A percentile compares a stretch with the other conserved stretches of the same genome.
Evolutionary conservation across 106 monocot genomes (phyloP).

Genomic region (Phalaenopsis equestris): DNA sequence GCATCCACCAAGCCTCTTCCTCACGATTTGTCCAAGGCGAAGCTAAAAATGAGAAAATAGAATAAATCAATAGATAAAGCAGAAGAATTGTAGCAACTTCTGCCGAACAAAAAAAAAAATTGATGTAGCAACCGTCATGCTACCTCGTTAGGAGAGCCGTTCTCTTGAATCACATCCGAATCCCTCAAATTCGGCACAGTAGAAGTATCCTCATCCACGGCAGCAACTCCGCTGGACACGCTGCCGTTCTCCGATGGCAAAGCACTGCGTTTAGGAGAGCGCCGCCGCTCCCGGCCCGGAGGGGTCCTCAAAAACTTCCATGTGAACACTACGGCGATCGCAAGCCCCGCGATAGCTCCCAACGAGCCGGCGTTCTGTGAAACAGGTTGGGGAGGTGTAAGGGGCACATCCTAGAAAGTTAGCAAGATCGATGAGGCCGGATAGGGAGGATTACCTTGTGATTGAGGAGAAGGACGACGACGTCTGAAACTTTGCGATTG

Average conservation of each 20-base stretch:
- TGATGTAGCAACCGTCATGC: background rate
- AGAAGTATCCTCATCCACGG: conserved; percentile 4
- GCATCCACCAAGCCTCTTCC: conserved; percentile 56
- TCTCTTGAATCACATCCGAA: conserved; percentile 17
- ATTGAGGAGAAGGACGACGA: conserved; percentile 34
- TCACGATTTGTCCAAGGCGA: conserved; percentile 47
- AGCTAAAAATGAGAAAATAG: conserved; percentile 30
- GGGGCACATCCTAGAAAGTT: background rate
- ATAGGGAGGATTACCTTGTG: conserved; percentile 42
- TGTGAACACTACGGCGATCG: conserved; percentile 62
- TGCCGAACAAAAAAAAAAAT: background rate
- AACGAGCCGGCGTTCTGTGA: conserved; percentile 50
- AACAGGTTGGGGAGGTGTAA: background rate
- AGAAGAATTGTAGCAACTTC: background rate
- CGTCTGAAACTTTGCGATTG: conserved; percentile 43
- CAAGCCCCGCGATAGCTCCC: conserved; percentile 67
- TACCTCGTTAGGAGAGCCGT: conserved; percentile 15
- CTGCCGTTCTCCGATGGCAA: background rate
- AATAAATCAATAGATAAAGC: background rate
- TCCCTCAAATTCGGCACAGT: conserved; percentile 7
- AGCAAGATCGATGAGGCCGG: background rate
- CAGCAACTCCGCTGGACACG: conserved; percentile 6
- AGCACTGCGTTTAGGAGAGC: conserved; percentile 33
- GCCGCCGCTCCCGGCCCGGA: conserved; percentile 17
- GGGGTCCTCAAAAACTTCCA: conserved; percentile 58